These are phyloP conservation scores for Solanum virginianum DNA, from an alignment of 257 asterid species.

Conservation along the genomic window DNA sequence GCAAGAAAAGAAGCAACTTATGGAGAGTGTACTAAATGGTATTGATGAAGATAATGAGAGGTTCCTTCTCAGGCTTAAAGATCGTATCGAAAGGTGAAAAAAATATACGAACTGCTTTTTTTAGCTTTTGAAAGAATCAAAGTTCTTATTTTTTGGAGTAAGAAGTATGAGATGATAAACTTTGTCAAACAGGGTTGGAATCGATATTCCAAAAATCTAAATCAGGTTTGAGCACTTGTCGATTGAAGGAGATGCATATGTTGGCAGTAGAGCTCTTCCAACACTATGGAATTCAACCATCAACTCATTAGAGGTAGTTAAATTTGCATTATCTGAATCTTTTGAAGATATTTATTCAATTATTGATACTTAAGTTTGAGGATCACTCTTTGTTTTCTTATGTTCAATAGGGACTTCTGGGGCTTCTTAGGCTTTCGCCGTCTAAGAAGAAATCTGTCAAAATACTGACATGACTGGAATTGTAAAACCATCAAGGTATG, in stretches of 20 bases:
- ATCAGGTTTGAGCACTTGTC: constrained; percentile 55
- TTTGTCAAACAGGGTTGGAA: constrained; percentile 46
- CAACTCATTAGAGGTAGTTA: constrained; percentile 49
- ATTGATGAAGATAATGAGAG: constrained; percentile 69
- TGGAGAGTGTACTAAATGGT: constrained; percentile 46
- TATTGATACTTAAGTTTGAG: not conserved
- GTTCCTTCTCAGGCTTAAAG: constrained; percentile 43
- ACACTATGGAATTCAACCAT: constrained; percentile 55
- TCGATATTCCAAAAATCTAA: constrained; percentile 44
- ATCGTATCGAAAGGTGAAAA: constrained; percentile 49
- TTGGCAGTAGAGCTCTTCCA: constrained; percentile 77
- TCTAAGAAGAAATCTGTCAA: constrained; percentile 53
- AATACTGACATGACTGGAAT: constrained; percentile 75
- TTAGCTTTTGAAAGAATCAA: not conserved
- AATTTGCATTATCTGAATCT: not conserved
- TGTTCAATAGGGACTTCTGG: constrained; percentile 39
- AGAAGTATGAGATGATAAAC: not conserved
- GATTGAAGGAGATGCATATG: constrained; percentile 61
- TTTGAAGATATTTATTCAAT: not conserved
- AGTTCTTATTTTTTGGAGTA: not conserved
- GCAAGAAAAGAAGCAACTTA: constrained; percentile 52
- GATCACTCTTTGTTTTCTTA: not conserved
- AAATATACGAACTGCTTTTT: not conserved
- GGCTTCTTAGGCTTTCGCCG: constrained; percentile 37
- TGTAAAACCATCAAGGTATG: constrained; percentile 81